These are phyloP conservation scores for Ilyonectria mors-panacis DNA, from an alignment of 2,329 filamentous ascomycete genomes.

Conservation along the genomic window DNA sequence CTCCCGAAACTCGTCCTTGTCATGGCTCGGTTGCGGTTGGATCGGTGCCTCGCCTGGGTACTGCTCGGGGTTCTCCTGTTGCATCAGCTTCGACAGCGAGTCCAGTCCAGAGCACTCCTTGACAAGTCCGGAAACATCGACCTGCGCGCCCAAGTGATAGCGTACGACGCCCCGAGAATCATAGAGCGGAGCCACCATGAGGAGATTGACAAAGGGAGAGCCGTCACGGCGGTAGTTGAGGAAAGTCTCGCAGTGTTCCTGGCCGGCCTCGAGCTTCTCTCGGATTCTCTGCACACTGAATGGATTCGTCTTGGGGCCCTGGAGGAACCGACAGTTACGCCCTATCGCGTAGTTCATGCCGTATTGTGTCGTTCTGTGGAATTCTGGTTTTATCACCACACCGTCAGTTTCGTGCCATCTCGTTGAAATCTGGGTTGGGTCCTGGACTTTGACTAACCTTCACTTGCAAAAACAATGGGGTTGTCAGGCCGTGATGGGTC, in stretches of 20 bases:
- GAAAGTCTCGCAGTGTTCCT: conserved; percentile 81
- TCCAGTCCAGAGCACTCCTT: conserved; percentile 77
- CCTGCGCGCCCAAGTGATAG: conserved; percentile 80
- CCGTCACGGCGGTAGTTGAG: conserved; percentile 85
- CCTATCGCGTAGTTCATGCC: conserved; percentile 81
- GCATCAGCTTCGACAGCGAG: conserved; percentile 66
- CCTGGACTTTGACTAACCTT: conserved; percentile 64
- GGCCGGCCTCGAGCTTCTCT: conserved; percentile 72
- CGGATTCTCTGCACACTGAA: conserved; percentile 74
- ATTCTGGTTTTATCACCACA: conserved; percentile 64
- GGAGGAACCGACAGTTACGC: conserved; percentile 84
- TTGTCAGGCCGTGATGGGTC: conserved; percentile 82
- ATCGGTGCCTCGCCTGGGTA: conserved; percentile 32
- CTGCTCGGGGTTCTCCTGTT: conserved; percentile 48
- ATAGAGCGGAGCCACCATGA: conserved; percentile 80
- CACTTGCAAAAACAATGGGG: conserved; percentile 83
- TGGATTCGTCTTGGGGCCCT: conserved; percentile 79
- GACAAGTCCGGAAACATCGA: conserved; percentile 78
- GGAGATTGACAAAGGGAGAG: conserved; percentile 82
- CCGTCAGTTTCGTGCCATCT: neutral
- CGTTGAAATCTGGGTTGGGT: too few species aligned
- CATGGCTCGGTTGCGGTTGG: conserved; percentile 9
- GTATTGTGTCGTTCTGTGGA: conserved; percentile 82
- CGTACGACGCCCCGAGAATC: conserved; percentile 77
- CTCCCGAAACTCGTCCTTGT: conserved; percentile 73